Evolutionary conservation across 768 basidiomycete genomes (phyloP), one percentile per base, ranked within the genome.

Genomic region (Russula abietina): DNA sequence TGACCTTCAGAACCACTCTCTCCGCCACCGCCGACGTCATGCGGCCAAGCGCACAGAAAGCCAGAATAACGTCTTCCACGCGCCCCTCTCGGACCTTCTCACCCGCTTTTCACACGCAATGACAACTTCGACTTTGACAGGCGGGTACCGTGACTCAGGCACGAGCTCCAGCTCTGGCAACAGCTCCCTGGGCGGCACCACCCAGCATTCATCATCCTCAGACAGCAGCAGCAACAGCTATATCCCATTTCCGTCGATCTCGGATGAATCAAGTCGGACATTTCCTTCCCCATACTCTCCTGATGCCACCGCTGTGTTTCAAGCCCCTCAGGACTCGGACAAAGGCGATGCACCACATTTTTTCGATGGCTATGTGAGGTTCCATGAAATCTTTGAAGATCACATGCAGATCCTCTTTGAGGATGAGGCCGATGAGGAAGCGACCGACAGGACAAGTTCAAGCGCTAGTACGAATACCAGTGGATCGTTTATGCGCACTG

Each of bases 211-310:
- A 30, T 30, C 54, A n/a, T 45, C 54, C 5, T 36, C 28, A 14
- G 19, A 11, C 9, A 30, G 30, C 30, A 24, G 28, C 17, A 16
- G 7, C 9, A 30, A 24, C 30, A 24, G 28, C 17, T 30, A 28
- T 26, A 7, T 50, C 14, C 58, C 57, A 33, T 59, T 55, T 19
- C 62, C 62, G 1, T 45, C 48, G 14, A 59, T 39, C 4, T 55
- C 58, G 5, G 63, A 60, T 24, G 62, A 64, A 30, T 60, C 63
- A 5, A 11, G 4, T 17, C 38, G 38, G 14, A 39, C 45, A 8
- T 60, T 60, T 50, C 63, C 63, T 11, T 64, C 63, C 16, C 58
- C 58, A 22, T 50, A 45, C 54, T 64, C 63, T 4, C 24, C 54
- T 10, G 58, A 64, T 28, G 63, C 58, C 30, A 19, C 60, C 26